Evolutionary conservation across 2,329 filamentous ascomycete genomes (phyloP), one percentile per base, ranked within the genome.

Genomic region (Ophiosphaerella korrae): DNA sequence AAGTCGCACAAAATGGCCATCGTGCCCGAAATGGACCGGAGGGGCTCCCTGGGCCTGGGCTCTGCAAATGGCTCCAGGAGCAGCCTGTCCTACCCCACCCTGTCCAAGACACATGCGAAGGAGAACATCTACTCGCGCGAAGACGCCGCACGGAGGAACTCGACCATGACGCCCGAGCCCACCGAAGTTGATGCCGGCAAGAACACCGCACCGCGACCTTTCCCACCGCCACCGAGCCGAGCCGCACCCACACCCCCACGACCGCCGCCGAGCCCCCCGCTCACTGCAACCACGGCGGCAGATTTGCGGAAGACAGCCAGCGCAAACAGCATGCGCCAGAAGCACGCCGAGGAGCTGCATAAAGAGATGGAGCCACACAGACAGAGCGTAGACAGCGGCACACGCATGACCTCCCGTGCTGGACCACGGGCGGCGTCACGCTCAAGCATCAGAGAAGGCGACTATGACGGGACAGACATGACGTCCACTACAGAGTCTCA

Each of bases 61-160:
- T 74, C 72, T 29, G 61, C 63, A 16, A 73, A 68, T 52, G 71
- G 66, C 8, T 73, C 75, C 35, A 64, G 72, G 43, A 64, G 73
- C 33, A 73, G 71, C 56, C 63, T 89, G 36, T 88, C 90, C 6
- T 96, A 96, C 70, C 90, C 92, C 1, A 82, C 82, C 9, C 91
- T 95, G 74, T 94, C 89, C 75, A 97, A 95, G 75, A 89, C 89
- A 11, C 90, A 96, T 73, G 95, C 91, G 79, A 94, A 92, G 74
- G 93, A 97, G 76, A 84, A 86, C 38, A 84, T 96, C 46, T 81
- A 84, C 58, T 87, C 84, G 67, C 79, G 72, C 44, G 76, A 77
- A 32, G 71, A 75, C 13, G 40, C 64, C 12, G 55, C 63, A 23
- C 71, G 68, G 44, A 57, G 67, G 21, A 70, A 64, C 60, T 57